A percentile compares a stretch with the other conserved stretches of the same genome.
Conservation (phyloP, 805 yeast genomes). For the Candida easanensis region DNA sequence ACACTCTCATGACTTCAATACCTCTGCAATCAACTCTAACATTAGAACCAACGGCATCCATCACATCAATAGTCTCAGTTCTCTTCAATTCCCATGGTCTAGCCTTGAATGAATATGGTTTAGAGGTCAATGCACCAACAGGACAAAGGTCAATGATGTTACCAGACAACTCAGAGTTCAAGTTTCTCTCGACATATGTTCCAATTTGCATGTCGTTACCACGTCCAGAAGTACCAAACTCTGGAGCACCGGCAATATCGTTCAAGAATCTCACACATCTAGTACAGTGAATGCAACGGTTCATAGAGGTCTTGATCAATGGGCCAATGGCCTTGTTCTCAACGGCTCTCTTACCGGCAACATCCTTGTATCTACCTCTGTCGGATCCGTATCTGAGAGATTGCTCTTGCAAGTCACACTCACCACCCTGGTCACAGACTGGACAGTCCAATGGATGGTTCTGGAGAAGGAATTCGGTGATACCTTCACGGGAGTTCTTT, state of each 20-base stretch:
- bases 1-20: constrained; percentile 79
- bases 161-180: constrained; percentile 82
- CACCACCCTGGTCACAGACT: constrained; percentile 93
- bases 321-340: constrained; percentile 92
- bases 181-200: constrained; percentile 80
- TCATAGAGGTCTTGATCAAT: constrained; percentile 84
- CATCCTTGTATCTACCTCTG: constrained; percentile 80
- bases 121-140: constrained; percentile 86
- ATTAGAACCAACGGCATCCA: constrained; percentile 81
- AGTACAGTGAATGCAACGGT: constrained; percentile 90
- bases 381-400: constrained; percentile 79
- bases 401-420: constrained; percentile 90
- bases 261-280: constrained; percentile 87
- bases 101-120: constrained; percentile 90
- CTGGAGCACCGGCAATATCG: constrained; percentile 92
- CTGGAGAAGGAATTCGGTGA: constrained; percentile 81
- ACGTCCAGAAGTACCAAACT: constrained; percentile 84
- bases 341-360: constrained; percentile 83
- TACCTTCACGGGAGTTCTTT: constrained; percentile 83
- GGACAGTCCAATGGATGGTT: constrained; percentile 94
- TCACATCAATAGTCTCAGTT: constrained; percentile 81
- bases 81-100: constrained; percentile 92
- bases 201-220: constrained; percentile 93
- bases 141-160: constrained; percentile 87
- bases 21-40: constrained; percentile 86